Evolutionary conservation across 345 rosid species (phyloP).

Genomic region (Populus tremula): DNA sequence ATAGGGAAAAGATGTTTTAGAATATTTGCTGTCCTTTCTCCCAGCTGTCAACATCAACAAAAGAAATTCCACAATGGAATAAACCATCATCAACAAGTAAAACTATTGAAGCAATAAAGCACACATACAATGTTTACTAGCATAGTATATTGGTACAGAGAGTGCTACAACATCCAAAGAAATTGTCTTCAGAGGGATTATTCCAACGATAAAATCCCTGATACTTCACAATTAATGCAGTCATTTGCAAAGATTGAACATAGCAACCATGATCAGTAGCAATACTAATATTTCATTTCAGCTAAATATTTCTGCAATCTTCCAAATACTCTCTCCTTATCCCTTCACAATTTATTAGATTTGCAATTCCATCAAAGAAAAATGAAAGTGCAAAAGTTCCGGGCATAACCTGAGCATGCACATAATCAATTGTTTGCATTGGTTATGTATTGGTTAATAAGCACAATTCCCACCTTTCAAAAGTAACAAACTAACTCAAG

Average conservation of each 20-base stretch:
- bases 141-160: background rate
- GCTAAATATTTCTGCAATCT: background rate
- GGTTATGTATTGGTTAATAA: background rate
- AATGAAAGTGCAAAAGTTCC: background rate
- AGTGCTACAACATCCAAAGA: background rate
- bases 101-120: background rate
- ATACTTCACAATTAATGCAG: background rate
- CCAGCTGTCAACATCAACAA: slow-evolving; percentile 45
- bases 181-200: background rate
- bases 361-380: background rate
- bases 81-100: background rate
- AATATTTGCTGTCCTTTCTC: slow-evolving; percentile 72
- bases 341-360: background rate
- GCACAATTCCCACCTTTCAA: background rate
- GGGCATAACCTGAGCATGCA: background rate
- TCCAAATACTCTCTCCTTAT: background rate
- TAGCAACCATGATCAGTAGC: background rate
- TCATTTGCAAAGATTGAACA: background rate
- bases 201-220: background rate
- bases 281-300: background rate
- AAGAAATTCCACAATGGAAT: background rate
- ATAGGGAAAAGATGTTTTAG: slow-evolving; percentile 88
- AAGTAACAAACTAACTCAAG: background rate
- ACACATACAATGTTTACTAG: background rate
- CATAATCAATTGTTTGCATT: background rate